Conservation (phyloP, 768 basidiomycete genomes). For the Leccinellum luteum region DNA sequence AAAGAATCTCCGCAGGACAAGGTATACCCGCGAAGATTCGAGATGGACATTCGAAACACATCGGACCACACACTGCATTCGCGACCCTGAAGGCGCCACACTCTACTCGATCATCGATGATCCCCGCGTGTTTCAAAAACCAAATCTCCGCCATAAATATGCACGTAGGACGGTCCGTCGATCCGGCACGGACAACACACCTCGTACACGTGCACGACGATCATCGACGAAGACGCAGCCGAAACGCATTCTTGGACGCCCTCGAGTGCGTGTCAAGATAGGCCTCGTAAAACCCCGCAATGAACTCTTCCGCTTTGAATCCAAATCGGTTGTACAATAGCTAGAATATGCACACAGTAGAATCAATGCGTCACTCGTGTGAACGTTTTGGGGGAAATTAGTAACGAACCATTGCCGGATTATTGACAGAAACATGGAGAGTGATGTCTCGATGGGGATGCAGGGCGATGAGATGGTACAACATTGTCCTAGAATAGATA, state of each 20-base stretch:
- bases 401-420: conserved; percentile 65
- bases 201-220: neutral
- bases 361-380: neutral
- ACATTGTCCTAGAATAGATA: conserved; percentile 53
- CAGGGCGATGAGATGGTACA: conserved; percentile 69
- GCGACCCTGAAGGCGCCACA: neutral
- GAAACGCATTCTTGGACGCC: conserved; percentile 78
- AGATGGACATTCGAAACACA: too few relatives aligned
- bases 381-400: neutral
- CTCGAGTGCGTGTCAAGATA: conserved; percentile 70
- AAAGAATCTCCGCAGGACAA: neutral
- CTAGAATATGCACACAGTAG: conserved; percentile 32
- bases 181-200: neutral
- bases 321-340: conserved; percentile 83
- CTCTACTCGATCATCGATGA: neutral
- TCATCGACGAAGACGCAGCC: conserved; percentile 66
- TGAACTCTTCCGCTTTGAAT: conserved; percentile 84
- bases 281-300: conserved; percentile 77
- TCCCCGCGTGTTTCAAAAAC: neutral
- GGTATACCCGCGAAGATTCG: neutral
- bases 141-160: neutral
- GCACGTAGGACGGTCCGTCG: neutral
- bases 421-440: conserved; percentile 80
- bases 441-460: conserved; percentile 78
- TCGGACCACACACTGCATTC: neutral